Evolutionary conservation across 148 eudicot species (phyloP).

Genomic region (Nepenthes gracilis): DNA sequence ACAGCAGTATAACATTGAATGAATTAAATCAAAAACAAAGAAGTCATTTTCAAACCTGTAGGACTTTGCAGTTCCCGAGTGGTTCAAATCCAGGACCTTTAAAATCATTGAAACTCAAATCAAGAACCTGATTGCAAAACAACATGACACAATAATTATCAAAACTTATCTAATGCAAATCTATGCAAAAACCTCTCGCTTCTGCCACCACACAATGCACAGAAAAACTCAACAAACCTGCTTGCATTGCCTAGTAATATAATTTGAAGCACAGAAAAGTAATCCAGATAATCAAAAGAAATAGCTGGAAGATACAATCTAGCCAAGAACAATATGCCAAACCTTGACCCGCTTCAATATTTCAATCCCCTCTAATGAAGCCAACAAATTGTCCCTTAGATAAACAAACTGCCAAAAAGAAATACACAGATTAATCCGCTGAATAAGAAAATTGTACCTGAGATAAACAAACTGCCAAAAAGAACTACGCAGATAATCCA

Average conservation of each 20-base stretch:
- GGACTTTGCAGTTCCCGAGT: slow-evolving; percentile 73
- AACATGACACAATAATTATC: slow-evolving; percentile 4
- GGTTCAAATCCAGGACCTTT: slow-evolving; percentile 98
- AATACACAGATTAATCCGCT: slow-evolving; percentile 2
- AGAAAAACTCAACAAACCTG: not conserved
- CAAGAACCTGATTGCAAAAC: slow-evolving; percentile 64
- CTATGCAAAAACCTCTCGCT: not conserved
- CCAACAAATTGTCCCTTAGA: slow-evolving; percentile 85
- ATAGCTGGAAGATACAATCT: not conserved
- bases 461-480: slow-evolving; percentile 4
- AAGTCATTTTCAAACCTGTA: slow-evolving; percentile 49
- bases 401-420: slow-evolving; percentile 74
- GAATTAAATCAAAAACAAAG: not conserved
- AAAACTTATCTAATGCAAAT: not conserved
- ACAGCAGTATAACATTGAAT: not conserved
- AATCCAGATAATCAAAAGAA: not conserved
- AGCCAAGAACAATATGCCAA: slow-evolving; percentile 5
- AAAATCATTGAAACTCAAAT: slow-evolving; percentile 93
- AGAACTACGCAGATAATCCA: not conserved
- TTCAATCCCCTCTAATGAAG: slow-evolving; percentile 85
- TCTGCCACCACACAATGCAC: not conserved
- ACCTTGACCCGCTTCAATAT: slow-evolving; percentile 87
- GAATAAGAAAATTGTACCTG: not conserved
- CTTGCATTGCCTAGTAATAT: not conserved
- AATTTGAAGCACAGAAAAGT: not conserved